Evolutionary conservation across 2,329 filamentous ascomycete species (phyloP), one percentile per base, ranked within the genome.

Genomic region (Sporothrix luriei): DNA sequence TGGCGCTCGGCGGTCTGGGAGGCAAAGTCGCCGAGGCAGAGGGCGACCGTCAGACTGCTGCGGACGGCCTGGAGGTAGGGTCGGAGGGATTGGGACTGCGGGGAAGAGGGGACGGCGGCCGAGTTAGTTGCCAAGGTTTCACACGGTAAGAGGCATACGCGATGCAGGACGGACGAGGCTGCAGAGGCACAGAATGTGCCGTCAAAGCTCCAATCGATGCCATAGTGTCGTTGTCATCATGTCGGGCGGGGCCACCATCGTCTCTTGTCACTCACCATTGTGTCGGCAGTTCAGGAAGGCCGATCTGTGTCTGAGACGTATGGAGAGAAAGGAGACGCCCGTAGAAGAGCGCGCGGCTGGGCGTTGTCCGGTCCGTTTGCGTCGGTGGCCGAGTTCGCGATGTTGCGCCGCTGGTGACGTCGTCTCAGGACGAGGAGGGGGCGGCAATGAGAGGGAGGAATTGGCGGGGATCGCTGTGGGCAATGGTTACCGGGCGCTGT

Each of bases 41-140:
- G 90, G 74, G 95, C 94, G 74, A 94, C 93, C 52, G 94, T 98
- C 78, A 99, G 87, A 77, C 92, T 97, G 78, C 92, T 94, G 77
- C 95, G 92, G 77, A 98, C 95, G 81, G 92, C 96, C 85, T 97
- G 93, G 75, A 97, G 91, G 83, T 98, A 97, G 70, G 94, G 94
- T 73, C 94, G 92, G 78, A 98, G 87, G 74, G 94, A 97, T 93
- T 97, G 94, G 79, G 94, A 97, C 95, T 91, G 73, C 1, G 48
- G 43, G 13, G 29, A 40, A n/a, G 40, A 6, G 14, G 40, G 4
- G 13, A 14, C 10, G 7, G 24, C 13, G 3, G 9, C 10, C 11
- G 51, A 5, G 51, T 26, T 54, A 26, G 51, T 29, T 16, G n/a
- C 11, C 21, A 24, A 11, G 49, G 3, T 19, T 21, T 11, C 9